Evolutionary conservation across 129 eudicot species (phyloP).

Genomic region (Erigeron canadensis): DNA sequence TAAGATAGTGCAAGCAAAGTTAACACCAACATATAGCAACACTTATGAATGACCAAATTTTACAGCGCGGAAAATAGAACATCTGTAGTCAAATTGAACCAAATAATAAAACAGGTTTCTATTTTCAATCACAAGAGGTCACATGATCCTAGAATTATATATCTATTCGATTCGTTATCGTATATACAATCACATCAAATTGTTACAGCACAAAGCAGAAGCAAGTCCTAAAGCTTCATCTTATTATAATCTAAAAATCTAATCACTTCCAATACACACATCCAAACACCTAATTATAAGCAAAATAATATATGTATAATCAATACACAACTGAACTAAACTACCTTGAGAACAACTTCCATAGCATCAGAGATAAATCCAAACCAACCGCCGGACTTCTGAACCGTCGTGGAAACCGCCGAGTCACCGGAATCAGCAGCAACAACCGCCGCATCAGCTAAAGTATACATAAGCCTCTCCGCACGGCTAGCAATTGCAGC

Average conservation of each 20-base stretch:
- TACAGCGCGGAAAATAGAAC: neutral
- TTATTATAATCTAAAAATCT: neutral
- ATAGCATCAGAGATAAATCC: conserved; percentile 93
- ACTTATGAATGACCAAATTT: neutral
- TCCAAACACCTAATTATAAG: neutral
- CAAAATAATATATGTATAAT: neutral
- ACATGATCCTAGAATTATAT: neutral
- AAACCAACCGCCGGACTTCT: conserved; percentile 92
- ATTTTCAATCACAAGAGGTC: neutral
- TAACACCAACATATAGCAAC: conserved; percentile 12
- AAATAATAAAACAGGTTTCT: neutral
- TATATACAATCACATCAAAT: conserved; percentile 7
- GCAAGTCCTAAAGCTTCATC: neutral
- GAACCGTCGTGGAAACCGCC: conserved; percentile 40
- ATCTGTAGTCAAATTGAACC: conserved; percentile 4
- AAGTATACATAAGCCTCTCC: conserved; percentile 75
- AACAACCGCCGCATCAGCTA: conserved; percentile 95
- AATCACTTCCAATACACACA: neutral
- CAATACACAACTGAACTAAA: neutral
- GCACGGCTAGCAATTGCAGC: conserved; percentile 51
- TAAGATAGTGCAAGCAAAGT: conserved; percentile 24
- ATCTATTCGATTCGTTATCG: neutral
- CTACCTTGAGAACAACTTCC: conserved; percentile 97
- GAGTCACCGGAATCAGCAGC: conserved; percentile 36
- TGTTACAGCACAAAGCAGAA: neutral